Base-by-base conservation (phyloP, 164 flowering plant species). In the Stephania cephalantha region DNA sequence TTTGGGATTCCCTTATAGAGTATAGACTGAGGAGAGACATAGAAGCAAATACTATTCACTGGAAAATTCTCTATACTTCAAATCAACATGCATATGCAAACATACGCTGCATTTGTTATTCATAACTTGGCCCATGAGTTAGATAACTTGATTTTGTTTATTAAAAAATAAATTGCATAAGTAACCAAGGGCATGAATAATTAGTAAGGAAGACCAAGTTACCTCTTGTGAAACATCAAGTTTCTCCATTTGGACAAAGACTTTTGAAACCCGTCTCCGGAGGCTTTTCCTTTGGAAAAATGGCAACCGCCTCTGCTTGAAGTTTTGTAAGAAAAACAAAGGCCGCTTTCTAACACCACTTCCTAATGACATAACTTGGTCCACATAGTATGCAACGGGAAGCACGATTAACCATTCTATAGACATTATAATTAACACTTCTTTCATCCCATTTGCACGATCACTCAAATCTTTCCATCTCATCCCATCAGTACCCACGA, bases 211-310 rank as follows among this genome's bases (percentile, higher is more conserved):
- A 53, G 61, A 53, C 61, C 45, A 81, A n/a, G n/a, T 74, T 86
- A 94, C 99, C 98, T 94, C 97, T 77, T 88, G 90, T 52, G 69
- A 68, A 77, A 96, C 97, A 83, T 96, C 99, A 73, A 82, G 84
- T 83, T 94, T 94, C 65, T 94, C 99, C 85, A 87, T 84, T 75
- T 91, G 83, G 72, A 89, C 86, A 79, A 82, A 81, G 75, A 88
- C 93, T 82, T 87, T 88, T 63, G 97, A 90, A 22, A 81, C 87
- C 78, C 86, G 86, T 77, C 87, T 87, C 77, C 72, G 82, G 73
- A 90, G 75, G 77, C 87, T 90, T 73, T 86, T 86, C 77, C 75
- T 84, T 71, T 78, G 81, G 55, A 84, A 79, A 64, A 88, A 80
- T 75, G 88, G 75, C 35, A 70, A 78, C 55, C 70, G 77, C 78